phyloP scores from a whole-genome alignment of 176 grass and related monocot species.

The Phoenix roebelenii region DNA sequence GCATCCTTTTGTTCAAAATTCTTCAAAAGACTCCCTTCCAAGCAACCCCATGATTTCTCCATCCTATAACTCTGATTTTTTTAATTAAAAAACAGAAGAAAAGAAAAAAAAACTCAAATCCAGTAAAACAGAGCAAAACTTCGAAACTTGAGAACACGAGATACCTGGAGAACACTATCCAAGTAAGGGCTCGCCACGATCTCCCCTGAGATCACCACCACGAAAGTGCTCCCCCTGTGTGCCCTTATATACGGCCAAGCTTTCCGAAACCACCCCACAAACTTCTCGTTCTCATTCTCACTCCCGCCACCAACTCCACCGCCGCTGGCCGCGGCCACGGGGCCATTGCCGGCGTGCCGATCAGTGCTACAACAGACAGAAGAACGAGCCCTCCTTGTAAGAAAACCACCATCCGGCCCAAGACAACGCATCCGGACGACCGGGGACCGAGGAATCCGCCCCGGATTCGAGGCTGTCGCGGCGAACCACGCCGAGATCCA shows the following conservation, averaged over 20 bases:
- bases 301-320: slow-evolving; percentile 1
- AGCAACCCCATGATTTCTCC: too few species aligned
- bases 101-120: slow-evolving; percentile 1
- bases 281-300: slow-evolving; percentile 24
- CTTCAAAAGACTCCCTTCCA: too few species aligned
- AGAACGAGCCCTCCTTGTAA: neutral
- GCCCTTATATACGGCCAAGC: slow-evolving; percentile 84
- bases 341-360: slow-evolving; percentile 4
- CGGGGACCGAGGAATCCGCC: neutral
- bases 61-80: neutral
- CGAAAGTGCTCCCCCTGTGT: slow-evolving; percentile 72
- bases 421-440: neutral
- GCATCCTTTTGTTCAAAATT: too few species aligned
- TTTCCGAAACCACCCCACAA: slow-evolving; percentile 70
- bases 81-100: neutral
- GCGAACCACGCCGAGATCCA: neutral
- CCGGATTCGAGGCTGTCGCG: neutral
- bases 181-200: slow-evolving; percentile 53
- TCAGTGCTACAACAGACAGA: slow-evolving; percentile 10
- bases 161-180: slow-evolving; percentile 70
- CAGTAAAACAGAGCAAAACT: neutral
- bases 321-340: neutral
- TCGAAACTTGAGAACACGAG: neutral
- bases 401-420: neutral
- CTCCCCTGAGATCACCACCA: slow-evolving; percentile 78